Base-by-base conservation (phyloP, 1,284 basidiomycete species). In the Fomitopsis palustris region DNA sequence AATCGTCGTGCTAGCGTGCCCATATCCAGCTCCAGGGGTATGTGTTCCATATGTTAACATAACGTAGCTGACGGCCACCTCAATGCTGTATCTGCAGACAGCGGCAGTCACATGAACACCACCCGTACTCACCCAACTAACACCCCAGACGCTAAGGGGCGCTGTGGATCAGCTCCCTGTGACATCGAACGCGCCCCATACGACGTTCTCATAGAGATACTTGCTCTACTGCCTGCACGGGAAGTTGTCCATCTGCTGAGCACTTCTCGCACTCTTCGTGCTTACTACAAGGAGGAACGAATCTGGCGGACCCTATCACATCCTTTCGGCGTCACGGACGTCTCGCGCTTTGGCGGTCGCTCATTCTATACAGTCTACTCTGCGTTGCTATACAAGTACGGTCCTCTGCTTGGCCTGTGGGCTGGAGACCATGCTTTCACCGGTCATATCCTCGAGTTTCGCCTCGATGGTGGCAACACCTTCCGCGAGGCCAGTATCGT, bases 181-280 rank as follows among this genome's bases (percentile, higher is more conserved):
- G 5, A 45, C 54, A 54, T 64, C 35, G 19, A 33, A 14, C 42
- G 58, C 37, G 60, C 70, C 10, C 69, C 70, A 1, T 68, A 65
- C 55, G 70, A 72, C 47, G 23, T 71, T 31, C 33, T 70, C 16
- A 52, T 67, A 29, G 53, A 65, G 8, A 53, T 69, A 14, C 57
- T 65, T 42, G 35, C 55, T 21, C 53, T 57, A n/a, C 49, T 71
- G 8, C 31, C 58, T 3, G 62, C 61, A 4, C 29, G 23, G 23
- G 70, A 70, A 45, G 59, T 68, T 27, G 61, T 67, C n/a, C 57
- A 56, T 27, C 54, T 71, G 5, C 58, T 71, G 5, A 62, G 64
- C 58, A 65, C 62, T 14, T 70, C 62, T 53, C 67, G 63, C 6
- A n/a, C 57, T 5, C 41, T 70, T 12, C 53, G 61, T 35, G 37